Conservation (phyloP, 192 early-diverging fungal species). For the Backusella psychrophila region DNA sequence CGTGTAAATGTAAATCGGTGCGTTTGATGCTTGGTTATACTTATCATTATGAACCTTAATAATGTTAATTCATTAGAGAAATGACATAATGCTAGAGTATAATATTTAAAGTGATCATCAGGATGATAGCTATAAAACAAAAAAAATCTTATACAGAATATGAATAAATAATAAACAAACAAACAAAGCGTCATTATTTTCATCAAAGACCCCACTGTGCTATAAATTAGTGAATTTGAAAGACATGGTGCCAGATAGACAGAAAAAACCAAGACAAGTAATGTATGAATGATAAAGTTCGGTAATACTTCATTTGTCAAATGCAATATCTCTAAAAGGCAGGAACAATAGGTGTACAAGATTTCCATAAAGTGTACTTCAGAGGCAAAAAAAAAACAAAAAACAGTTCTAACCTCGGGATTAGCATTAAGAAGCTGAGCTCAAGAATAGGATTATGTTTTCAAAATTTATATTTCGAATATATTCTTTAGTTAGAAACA, state of each 20-base stretch:
- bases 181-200: background rate
- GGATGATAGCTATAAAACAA: background rate
- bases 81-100: background rate
- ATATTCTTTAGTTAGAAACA: background rate
- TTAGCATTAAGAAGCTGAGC: background rate
- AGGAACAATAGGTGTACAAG: background rate
- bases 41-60: background rate
- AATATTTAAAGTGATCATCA: background rate
- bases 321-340: background rate
- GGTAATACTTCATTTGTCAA: background rate
- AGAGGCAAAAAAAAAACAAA: background rate
- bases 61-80: background rate
- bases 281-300: background rate
- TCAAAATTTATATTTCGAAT: background rate
- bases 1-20: background rate
- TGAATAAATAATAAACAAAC: background rate
- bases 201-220: background rate
- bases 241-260: background rate
- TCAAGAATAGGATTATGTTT: background rate
- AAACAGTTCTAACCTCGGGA: background rate
- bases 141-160: background rate
- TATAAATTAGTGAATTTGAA: background rate
- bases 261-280: background rate
- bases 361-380: background rate
- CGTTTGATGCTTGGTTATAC: background rate